Evolutionary conservation across 768 basidiomycete species (phyloP).

Genomic region (Auricularia auricula-judae): DNA sequence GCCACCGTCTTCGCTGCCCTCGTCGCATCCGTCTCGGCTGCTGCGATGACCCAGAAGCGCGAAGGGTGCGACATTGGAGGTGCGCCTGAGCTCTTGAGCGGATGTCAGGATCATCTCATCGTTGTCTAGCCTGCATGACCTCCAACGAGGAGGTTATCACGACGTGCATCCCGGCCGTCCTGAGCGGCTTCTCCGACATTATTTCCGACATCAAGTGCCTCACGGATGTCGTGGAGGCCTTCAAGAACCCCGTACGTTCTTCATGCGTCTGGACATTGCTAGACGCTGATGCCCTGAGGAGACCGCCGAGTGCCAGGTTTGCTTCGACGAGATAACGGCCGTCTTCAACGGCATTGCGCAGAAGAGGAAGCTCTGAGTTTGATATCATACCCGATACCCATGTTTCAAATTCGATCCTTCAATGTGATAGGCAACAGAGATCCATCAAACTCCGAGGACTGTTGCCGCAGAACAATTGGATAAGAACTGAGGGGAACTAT

Average conservation of each 20-base stretch:
- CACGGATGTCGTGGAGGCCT: not conserved
- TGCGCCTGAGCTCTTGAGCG: not conserved
- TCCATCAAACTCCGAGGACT: too few species aligned
- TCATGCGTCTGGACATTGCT: too few species aligned
- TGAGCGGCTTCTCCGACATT: not conserved
- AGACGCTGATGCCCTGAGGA: not conserved
- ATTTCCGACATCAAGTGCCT: not conserved
- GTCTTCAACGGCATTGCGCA: not conserved
- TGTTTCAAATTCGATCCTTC: not conserved
- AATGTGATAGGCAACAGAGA: too few species aligned
- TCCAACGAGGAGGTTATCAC: not conserved
- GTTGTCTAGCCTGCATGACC: not conserved
- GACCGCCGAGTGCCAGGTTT: not conserved
- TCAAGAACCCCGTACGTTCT: not conserved
- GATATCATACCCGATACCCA: not conserved
- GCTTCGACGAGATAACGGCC: not conserved
- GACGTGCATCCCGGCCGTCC: not conserved
- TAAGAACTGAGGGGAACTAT: too few species aligned
- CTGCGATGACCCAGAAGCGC: not conserved
- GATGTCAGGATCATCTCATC: not conserved
- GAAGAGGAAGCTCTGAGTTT: not conserved
- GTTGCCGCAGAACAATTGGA: too few species aligned
- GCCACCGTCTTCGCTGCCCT: not conserved
- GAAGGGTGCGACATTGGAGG: not conserved
- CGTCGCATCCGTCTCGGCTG: not conserved